These are phyloP conservation scores for Streptanthus diversifolius DNA, from an alignment of 345 rosid genomes.

Conservation along the genomic window DNA sequence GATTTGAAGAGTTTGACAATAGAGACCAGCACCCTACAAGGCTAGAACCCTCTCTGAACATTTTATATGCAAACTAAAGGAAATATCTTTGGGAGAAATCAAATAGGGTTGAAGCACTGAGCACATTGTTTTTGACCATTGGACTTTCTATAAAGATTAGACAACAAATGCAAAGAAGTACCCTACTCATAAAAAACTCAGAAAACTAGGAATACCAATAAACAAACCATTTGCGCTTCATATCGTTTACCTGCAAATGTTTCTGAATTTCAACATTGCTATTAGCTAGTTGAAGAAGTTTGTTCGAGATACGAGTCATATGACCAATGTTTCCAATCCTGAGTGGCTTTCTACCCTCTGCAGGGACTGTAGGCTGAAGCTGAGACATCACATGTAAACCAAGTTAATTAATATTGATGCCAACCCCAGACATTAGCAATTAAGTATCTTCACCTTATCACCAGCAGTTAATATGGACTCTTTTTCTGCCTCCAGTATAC, in stretches of 20 bases:
- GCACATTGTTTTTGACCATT: neutral
- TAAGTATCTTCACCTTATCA: constrained; percentile 52
- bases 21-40: constrained; percentile 1
- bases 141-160: neutral
- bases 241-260: constrained; percentile 58
- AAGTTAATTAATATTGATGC: constrained; percentile 21
- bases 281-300: constrained; percentile 71
- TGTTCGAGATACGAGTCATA: constrained; percentile 79
- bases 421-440: constrained; percentile 9
- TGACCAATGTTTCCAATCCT: constrained; percentile 87
- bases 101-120: neutral
- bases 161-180: neutral
- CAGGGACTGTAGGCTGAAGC: constrained; percentile 70
- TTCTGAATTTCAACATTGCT: constrained; percentile 55
- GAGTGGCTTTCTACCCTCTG: constrained; percentile 63
- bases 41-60: neutral
- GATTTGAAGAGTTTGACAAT: neutral
- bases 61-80: constrained; percentile 2
- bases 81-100: constrained; percentile 2
- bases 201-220: neutral
- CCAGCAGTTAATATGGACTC: constrained; percentile 40
- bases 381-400: constrained; percentile 19
- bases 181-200: neutral
- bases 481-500: constrained; percentile 71
- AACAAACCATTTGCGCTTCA: constrained; percentile 1